Evolutionary conservation across 129 eudicot genomes (phyloP).

Genomic region (Centaurea solstitialis): DNA sequence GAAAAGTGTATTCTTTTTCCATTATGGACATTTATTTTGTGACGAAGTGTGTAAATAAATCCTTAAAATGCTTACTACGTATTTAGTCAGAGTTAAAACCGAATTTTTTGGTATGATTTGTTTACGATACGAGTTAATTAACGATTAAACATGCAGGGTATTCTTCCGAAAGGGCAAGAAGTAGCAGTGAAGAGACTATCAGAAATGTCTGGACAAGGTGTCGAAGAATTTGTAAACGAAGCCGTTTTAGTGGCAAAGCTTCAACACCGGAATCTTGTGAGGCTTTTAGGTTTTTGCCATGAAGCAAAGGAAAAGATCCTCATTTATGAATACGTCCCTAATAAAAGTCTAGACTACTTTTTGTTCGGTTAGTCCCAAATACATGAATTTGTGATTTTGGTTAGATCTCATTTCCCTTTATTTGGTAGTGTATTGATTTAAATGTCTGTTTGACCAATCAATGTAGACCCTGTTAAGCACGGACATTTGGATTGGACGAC

Average conservation of each 20-base stretch:
- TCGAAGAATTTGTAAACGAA: slow-evolving; percentile 30
- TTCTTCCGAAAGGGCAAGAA: slow-evolving; percentile 31
- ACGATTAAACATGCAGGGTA: slow-evolving; percentile 26
- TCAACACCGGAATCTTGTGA: slow-evolving; percentile 45
- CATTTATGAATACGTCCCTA: slow-evolving; percentile 35
- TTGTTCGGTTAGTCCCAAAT: slow-evolving; percentile 30
- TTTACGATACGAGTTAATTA: background rate
- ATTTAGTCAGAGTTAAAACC: background rate
- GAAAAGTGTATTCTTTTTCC: background rate
- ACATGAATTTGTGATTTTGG: background rate
- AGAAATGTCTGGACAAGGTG: slow-evolving; percentile 37
- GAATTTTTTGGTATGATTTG: background rate
- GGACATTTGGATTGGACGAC: slow-evolving; percentile 31
- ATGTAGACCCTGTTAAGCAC: slow-evolving; percentile 30
- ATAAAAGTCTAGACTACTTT: slow-evolving; percentile 42
- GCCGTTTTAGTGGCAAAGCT: slow-evolving; percentile 37
- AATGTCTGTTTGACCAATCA: slow-evolving; percentile 2
- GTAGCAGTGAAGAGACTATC: slow-evolving; percentile 46
- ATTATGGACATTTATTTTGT: background rate
- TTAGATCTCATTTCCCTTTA: background rate
- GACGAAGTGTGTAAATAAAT: background rate
- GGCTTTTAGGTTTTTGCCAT: slow-evolving; percentile 35
- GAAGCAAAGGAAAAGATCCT: slow-evolving; percentile 38
- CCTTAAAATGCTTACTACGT: background rate
- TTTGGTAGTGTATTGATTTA: background rate